Percentiles rank a stretch among this genome's conserved stretches.
Conservation (phyloP, 805 yeast species). For the Blastobotrys muscicola region DNA sequence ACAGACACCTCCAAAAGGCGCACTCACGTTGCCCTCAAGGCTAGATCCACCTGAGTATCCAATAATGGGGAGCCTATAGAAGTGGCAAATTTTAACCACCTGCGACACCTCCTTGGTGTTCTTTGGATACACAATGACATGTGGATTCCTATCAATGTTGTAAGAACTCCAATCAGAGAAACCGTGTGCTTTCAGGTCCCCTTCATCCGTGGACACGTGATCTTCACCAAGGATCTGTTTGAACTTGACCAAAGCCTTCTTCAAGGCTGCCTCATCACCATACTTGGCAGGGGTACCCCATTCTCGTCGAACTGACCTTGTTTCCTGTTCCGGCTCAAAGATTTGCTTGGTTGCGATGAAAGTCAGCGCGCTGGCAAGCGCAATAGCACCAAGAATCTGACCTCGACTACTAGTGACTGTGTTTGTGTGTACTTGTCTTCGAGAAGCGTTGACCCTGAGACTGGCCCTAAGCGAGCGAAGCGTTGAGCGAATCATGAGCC, state of each 20-base stretch:
- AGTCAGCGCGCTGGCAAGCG: too few species aligned
- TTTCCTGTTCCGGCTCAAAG: too few species aligned
- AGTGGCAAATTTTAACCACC: slow-evolving; percentile 52
- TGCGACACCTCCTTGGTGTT: slow-evolving; percentile 58
- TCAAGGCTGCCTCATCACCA: slow-evolving; percentile 29
- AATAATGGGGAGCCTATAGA: slow-evolving; percentile 57
- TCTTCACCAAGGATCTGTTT: slow-evolving; percentile 39
- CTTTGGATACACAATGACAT: slow-evolving; percentile 50
- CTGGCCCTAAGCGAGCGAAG: too few species aligned
- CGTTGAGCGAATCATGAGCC: too few species aligned
- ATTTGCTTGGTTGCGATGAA: too few species aligned
- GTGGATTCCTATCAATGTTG: slow-evolving; percentile 33
- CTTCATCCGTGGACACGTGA: slow-evolving; percentile 33
- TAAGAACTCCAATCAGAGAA: slow-evolving; percentile 24
- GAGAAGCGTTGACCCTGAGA: too few species aligned
- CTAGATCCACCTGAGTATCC: slow-evolving; percentile 76
- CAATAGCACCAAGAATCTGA: too few species aligned
- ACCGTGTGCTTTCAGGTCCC: slow-evolving; percentile 21
- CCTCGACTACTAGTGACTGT: too few species aligned
- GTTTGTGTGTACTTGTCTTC: too few species aligned
- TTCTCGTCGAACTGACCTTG: too few species aligned
- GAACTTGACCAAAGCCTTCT: slow-evolving; percentile 41
- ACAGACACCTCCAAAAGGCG: slow-evolving; percentile 55
- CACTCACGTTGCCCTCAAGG: slow-evolving; percentile 70
- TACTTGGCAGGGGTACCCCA: slow-evolving; percentile 3